A percentile compares a stretch with the other conserved stretches of the same genome.
Conservation (phyloP, 192 early-diverging fungal genomes). For the Gryganskiella cystojenkinii region DNA sequence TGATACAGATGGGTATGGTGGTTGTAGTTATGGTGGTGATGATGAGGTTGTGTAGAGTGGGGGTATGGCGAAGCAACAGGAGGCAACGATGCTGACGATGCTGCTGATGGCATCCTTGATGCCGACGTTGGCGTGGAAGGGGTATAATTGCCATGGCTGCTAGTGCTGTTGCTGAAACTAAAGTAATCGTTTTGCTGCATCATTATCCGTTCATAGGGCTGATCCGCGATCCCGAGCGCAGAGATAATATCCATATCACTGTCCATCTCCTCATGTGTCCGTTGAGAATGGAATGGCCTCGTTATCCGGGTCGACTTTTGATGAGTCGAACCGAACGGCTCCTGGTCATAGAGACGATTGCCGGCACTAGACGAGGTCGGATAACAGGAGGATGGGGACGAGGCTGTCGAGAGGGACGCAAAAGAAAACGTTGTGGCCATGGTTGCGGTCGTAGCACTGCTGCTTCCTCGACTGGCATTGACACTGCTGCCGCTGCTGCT, state of each 20-base stretch:
- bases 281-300: neutral
- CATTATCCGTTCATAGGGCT: neutral
- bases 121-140: neutral
- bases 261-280: slow-evolving; percentile 21
- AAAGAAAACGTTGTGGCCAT: neutral
- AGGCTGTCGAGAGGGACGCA: neutral
- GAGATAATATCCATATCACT: slow-evolving; percentile 51
- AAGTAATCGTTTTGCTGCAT: slow-evolving; percentile 46
- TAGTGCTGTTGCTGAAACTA: slow-evolving; percentile 2
- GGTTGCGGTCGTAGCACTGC: neutral
- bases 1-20: slow-evolving; percentile 3
- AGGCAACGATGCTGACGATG: neutral
- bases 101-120: neutral
- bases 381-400: neutral
- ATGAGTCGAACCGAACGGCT: slow-evolving; percentile 14
- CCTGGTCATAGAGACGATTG: slow-evolving; percentile 11
- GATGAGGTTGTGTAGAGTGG: neutral
- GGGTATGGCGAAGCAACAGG: neutral
- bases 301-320: neutral
- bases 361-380: too few relatives aligned
- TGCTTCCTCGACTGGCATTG: too few relatives aligned
- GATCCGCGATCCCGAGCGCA: slow-evolving; percentile 36
- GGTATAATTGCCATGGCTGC: neutral
- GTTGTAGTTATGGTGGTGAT: neutral
- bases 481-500: too few relatives aligned